Percentiles rank a stretch among this genome's conserved stretches.
Evolutionary conservation across 495 filamentous ascomycete species (phyloP).

Genomic region (Penicillium cataractarum): DNA sequence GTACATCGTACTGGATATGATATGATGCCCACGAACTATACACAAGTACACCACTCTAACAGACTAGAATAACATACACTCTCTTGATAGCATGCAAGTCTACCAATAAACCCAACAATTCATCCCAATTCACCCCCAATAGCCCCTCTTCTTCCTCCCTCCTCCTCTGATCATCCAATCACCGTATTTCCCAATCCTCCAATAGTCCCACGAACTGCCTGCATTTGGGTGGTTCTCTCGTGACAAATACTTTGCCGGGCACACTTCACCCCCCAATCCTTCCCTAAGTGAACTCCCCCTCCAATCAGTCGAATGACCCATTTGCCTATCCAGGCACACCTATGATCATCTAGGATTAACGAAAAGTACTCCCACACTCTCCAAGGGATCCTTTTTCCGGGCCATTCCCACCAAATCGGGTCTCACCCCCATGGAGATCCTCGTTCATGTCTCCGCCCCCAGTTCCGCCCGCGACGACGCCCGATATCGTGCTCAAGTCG

Average conservation of each 20-base stretch:
- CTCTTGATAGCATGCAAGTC: too few species aligned
- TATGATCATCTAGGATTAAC: neutral
- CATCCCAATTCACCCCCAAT: too few species aligned
- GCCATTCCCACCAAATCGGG: neutral
- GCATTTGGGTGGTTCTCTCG: neutral
- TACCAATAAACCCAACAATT: neutral
- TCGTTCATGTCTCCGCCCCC: slow-evolving; percentile 71
- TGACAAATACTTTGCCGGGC: slow-evolving; percentile 2
- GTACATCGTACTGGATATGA: too few species aligned
- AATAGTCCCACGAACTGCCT: neutral
- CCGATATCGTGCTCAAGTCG: slow-evolving; percentile 62
- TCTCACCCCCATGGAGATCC: slow-evolving; percentile 53
- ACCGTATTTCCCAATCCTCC: neutral
- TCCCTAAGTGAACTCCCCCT: neutral
- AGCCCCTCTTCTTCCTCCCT: too few species aligned
- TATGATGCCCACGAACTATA: neutral
- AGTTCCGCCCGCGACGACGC: slow-evolving; percentile 63
- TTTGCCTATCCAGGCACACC: neutral
- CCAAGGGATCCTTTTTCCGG: neutral
- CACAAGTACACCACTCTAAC: neutral
- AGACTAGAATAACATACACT: too few species aligned
- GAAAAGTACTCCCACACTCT: neutral
- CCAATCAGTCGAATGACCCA: neutral
- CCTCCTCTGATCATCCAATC: neutral
- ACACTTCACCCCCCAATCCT: neutral